These are phyloP conservation scores for Carex cristatella DNA, from an alignment of 176 grass and related monocot genomes.

Conservation along the genomic window DNA sequence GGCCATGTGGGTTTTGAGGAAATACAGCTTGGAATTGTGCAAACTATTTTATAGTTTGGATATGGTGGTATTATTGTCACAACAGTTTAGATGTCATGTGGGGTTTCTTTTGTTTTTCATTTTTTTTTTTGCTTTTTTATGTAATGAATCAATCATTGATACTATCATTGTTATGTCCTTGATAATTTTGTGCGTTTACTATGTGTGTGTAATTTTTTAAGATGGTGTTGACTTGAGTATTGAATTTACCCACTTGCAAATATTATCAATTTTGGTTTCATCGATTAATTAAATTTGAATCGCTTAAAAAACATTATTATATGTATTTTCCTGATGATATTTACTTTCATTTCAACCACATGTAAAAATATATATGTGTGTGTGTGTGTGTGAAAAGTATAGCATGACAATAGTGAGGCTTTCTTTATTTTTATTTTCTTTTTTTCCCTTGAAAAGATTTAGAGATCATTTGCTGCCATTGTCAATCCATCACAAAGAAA, in stretches of 20 bases:
- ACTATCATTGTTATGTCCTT: conserved; percentile 22
- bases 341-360: not conserved
- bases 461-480: not conserved
- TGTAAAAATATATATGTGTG: not conserved
- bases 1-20: conserved; percentile 7
- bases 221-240: not conserved
- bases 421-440: not conserved
- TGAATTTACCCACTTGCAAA: not conserved
- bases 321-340: not conserved
- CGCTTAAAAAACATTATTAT: not conserved
- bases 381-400: no score
- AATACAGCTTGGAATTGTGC: conserved; percentile 22
- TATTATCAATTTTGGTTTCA: not conserved
- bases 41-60: not conserved
- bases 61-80: conserved; percentile 13
- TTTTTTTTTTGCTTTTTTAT: not conserved
- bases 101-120: not conserved
- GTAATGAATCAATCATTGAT: conserved; percentile 16
- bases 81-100: not conserved
- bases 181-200: not conserved
- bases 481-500: not conserved
- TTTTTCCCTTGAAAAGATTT: not conserved
- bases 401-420: not conserved
- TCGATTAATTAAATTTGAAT: not conserved
- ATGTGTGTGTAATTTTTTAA: not conserved